These are phyloP conservation scores for Vaccinium vitisidaea DNA, from an alignment of 148 eudicot genomes.

Conservation along the genomic window DNA sequence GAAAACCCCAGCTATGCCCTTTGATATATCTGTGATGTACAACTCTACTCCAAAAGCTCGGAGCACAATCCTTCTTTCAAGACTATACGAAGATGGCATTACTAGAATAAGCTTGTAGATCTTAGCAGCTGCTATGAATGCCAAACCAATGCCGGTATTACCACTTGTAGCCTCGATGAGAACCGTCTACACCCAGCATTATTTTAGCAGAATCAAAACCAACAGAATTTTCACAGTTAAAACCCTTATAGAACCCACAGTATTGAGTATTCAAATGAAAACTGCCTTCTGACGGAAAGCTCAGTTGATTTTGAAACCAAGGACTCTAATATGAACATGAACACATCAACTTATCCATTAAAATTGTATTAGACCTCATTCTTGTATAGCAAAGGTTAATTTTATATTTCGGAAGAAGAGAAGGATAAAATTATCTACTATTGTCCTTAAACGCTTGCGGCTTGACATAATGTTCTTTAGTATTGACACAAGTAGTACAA, in stretches of 20 bases:
- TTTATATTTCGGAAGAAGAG: background rate
- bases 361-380: background rate
- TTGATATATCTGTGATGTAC: constrained; percentile 46
- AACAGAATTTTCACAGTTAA: background rate
- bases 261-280: background rate
- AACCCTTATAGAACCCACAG: background rate
- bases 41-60: constrained; percentile 79
- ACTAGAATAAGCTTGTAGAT: constrained; percentile 71
- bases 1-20: constrained; percentile 46
- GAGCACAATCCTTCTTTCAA: constrained; percentile 69
- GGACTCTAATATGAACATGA: background rate
- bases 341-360: background rate
- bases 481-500: background rate
- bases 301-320: background rate
- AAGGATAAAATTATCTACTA: background rate
- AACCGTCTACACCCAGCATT: constrained; percentile 48
- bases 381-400: background rate
- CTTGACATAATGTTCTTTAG: background rate
- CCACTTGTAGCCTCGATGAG: constrained; percentile 83
- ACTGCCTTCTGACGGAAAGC: background rate
- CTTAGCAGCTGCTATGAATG: constrained; percentile 75
- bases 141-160: constrained; percentile 90
- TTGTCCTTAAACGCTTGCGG: background rate
- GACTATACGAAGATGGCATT: constrained; percentile 61
- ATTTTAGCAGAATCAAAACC: constrained; percentile 10